Conservation (phyloP, 2,329 filamentous ascomycete genomes). For the Xylariomycetidae sp. region DNA sequence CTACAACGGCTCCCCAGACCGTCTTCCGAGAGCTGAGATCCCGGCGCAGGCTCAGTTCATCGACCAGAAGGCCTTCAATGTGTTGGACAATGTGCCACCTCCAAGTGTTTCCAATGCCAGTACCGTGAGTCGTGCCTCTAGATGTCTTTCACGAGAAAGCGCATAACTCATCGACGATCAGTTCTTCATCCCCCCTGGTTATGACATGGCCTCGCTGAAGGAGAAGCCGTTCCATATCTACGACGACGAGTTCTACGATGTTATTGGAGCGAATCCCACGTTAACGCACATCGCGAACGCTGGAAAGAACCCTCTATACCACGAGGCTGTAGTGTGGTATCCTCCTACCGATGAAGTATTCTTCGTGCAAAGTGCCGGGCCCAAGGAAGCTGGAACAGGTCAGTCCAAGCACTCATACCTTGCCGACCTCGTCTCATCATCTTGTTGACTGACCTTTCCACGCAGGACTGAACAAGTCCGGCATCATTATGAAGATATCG, state of each 20-base stretch:
- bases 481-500: constrained; percentile 44
- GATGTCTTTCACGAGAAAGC: neutral
- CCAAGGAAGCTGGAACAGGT: constrained; percentile 38
- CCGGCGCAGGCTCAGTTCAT: constrained; percentile 36
- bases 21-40: constrained; percentile 10
- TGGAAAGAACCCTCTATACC: constrained; percentile 41
- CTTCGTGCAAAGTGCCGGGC: constrained; percentile 47
- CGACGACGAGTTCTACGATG: constrained; percentile 42
- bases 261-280: constrained; percentile 43
- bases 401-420: neutral
- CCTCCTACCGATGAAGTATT: constrained; percentile 45
- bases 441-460: constrained; percentile 7
- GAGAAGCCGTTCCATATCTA: constrained; percentile 41
- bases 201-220: constrained; percentile 29
- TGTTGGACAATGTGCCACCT: constrained; percentile 32
- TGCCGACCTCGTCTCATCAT: neutral
- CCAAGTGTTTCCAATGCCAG: constrained; percentile 30
- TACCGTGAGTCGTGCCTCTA: constrained; percentile 21
- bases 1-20: constrained; percentile 6
- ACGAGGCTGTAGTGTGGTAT: constrained; percentile 51
- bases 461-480: constrained; percentile 41
- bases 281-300: constrained; percentile 43
- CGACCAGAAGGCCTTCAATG: constrained; percentile 38
- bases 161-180: constrained; percentile 13
- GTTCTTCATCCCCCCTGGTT: constrained; percentile 39